Evolutionary conservation across 768 basidiomycete species (phyloP).

Genomic region (Crucibulum laeve): DNA sequence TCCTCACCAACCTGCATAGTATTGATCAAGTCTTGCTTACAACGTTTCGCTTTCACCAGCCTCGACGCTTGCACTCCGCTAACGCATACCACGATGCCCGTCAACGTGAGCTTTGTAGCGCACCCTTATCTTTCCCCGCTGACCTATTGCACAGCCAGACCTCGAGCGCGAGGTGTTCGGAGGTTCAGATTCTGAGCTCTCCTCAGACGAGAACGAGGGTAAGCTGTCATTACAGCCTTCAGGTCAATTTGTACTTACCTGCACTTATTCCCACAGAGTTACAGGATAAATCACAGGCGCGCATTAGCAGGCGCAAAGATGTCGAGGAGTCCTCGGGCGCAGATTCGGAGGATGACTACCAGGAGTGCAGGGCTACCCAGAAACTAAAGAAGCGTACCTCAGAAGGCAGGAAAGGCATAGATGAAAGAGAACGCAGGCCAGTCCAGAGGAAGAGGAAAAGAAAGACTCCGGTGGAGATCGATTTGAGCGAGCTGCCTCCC

Average conservation of each 20-base stretch:
- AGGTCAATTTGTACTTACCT: background rate
- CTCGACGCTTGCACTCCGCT: too few relatives aligned
- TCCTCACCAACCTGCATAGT: too few relatives aligned
- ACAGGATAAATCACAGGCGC: slow-evolving; percentile 19
- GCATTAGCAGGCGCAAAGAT: slow-evolving; percentile 22
- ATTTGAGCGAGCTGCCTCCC: slow-evolving; percentile 65
- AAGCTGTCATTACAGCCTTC: slow-evolving; percentile 4
- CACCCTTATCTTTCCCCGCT: slow-evolving; percentile 5
- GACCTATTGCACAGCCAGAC: slow-evolving; percentile 19
- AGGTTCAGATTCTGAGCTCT: slow-evolving; percentile 81
- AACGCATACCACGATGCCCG: too few relatives aligned
- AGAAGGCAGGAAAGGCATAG: slow-evolving; percentile 19
- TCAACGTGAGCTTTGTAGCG: too few relatives aligned
- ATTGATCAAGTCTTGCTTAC: too few relatives aligned
- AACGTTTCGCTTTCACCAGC: too few relatives aligned
- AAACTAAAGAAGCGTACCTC: slow-evolving; percentile 29
- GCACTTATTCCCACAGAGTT: slow-evolving; percentile 23
- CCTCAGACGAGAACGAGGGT: slow-evolving; percentile 71
- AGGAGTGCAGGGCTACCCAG: slow-evolving; percentile 23
- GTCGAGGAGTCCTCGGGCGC: slow-evolving; percentile 50
- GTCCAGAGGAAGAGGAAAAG: slow-evolving; percentile 51
- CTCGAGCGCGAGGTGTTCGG: slow-evolving; percentile 78
- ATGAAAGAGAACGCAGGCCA: slow-evolving; percentile 25
- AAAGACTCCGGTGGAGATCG: slow-evolving; percentile 55
- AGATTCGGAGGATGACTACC: slow-evolving; percentile 49